Base-by-base conservation (phyloP, 2,329 filamentous ascomycete species). In the Aspergillus novoparasiticus region DNA sequence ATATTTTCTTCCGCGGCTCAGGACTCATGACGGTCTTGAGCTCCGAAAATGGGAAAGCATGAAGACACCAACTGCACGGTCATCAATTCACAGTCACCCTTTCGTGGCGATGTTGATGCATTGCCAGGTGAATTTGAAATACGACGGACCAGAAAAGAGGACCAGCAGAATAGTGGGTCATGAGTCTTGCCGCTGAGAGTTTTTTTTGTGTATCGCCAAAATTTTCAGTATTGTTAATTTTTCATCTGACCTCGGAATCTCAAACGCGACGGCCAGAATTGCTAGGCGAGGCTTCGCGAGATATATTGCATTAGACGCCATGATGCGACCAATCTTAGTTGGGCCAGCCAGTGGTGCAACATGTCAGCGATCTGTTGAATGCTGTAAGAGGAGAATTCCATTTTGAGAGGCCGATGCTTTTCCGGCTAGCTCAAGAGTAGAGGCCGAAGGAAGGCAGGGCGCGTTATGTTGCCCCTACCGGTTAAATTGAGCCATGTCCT, bases 341-440 rank as follows among this genome's bases (percentile, higher is more conserved):
- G 55, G 55, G 36, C 55, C 55, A 57, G 55, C 55, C 55, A 57
- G 23, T 57, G 36, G 55, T 57, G 43, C 55, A 57, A 39, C 23
- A 57, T 28, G 55, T 57, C 39, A 21, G 43, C 26, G 39, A 57
- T 26, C 36, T 28, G n/a, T 45, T 28, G 12, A 57, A 57, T 57
- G 43, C 48, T 34, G 48, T 51, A 51, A 51, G 30, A n/a, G 28
- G 48, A 32, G 10, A n/a, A n/a, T 34, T 51, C 48, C 19, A 51
- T 51, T 51, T 32, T 19, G n/a, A 21, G 8, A 51, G 26, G 48
- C 28, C 48, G 19, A 32, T 21, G 48, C 28, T 32, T 51, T 5
- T 11, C 21, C 26, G 48, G 28, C 48, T 34, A 28, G 28, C 48
- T 32, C 48, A 32, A 34, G 48, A 51, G 28, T 32, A 12, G 48